Evolutionary conservation across 169 alveolate genomes (phyloP).

Genomic region (Plasmodium reichenowi): DNA sequence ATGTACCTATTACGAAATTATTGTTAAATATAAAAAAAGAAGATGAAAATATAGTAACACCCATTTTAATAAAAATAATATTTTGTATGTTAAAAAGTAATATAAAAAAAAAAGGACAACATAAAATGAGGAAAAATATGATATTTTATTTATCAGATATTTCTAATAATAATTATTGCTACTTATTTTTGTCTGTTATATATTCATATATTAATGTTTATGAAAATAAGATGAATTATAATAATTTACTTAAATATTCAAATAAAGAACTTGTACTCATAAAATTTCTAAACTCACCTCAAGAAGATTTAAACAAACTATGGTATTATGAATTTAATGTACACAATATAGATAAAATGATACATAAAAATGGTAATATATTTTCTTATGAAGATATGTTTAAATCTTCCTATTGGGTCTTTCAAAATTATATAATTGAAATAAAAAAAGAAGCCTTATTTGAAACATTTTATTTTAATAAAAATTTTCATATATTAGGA

Average conservation of each 20-base stretch:
- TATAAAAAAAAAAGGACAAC: conserved; percentile 35
- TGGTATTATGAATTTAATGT: conserved; percentile 47
- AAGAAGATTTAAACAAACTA: conserved; percentile 7
- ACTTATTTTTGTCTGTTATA: conserved; percentile 40
- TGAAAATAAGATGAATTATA: conserved; percentile 27
- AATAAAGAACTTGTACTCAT: conserved; percentile 49
- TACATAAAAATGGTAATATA: not conserved
- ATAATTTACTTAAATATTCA: conserved; percentile 39
- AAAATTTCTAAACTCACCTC: conserved; percentile 14
- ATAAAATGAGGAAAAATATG: conserved; percentile 42
- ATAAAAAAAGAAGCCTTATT: conserved; percentile 59
- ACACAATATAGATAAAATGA: not conserved
- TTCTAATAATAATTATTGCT: conserved; percentile 47
- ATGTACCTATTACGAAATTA: conserved; percentile 38
- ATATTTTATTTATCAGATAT: conserved; percentile 60
- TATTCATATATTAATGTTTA: conserved; percentile 60
- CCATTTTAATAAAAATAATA: conserved; percentile 68
- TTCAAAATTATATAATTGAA: conserved; percentile 52
- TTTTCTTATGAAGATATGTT: conserved; percentile 52
- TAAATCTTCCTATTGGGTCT: conserved; percentile 45
- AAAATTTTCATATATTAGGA: conserved; percentile 31
- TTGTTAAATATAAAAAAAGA: conserved; percentile 72
- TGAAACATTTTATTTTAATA: conserved; percentile 24
- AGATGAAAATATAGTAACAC: conserved; percentile 36
- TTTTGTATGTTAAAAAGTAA: conserved; percentile 62